A percentile compares a stretch with the other conserved stretches of the same genome.
phyloP scores from a whole-genome alignment of 257 asterid genomes.

The Solanum ossicruentum region DNA sequence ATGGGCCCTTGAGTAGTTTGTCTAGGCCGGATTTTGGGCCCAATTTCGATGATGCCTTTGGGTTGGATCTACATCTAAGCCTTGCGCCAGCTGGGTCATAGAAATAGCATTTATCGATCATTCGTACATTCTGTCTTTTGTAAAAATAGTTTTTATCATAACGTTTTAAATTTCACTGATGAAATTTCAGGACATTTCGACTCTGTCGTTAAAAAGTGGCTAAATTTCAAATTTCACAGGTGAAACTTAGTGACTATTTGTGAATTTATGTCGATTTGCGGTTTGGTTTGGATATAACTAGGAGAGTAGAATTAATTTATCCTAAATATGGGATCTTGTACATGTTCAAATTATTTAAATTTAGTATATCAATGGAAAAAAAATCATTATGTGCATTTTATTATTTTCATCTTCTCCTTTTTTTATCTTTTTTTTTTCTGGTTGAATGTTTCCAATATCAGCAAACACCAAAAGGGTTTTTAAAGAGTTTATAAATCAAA shows the following conservation, averaged over 20 bases:
- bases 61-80: constrained; percentile 84
- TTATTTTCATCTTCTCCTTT: neutral
- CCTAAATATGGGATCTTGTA: neutral
- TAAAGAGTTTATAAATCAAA: neutral
- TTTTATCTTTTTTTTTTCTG: neutral
- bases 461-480: neutral
- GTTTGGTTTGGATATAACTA: neutral
- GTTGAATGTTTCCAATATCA: neutral
- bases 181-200: neutral
- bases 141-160: neutral
- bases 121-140: neutral
- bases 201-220: neutral
- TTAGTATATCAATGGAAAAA: neutral
- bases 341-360: constrained; percentile 7
- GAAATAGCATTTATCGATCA: neutral
- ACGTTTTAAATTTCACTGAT: neutral
- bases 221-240: neutral
- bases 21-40: constrained; percentile 51
- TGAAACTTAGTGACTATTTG: neutral
- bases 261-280: neutral
- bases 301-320: constrained; percentile 16
- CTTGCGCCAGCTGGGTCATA: constrained; percentile 83
- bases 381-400: neutral
- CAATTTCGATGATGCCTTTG: constrained; percentile 47
- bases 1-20: constrained; percentile 65